Evolutionary conservation across 2,329 filamentous ascomycete genomes (phyloP), one percentile per base, ranked within the genome.

Genomic region (Colletotrichum paranaense): DNA sequence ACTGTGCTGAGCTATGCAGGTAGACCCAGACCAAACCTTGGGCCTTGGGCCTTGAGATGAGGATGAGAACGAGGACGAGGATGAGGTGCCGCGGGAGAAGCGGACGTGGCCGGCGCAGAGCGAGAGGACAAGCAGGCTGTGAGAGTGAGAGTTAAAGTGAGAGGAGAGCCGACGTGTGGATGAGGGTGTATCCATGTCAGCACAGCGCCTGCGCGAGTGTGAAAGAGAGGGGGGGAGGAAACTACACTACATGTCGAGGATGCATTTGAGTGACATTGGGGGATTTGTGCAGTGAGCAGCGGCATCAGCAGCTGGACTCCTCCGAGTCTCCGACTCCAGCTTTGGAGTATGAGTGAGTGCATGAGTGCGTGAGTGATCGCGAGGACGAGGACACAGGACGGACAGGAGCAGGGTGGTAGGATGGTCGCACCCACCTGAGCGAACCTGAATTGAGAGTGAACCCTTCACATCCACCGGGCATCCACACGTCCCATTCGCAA

Each of bases 381-480:
- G 28, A 30, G 28, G 59, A 16, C 22, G 26, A 63, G 42, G 42
- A 63, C 16, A 22, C 4, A 55, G 8, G 28, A 52, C 24, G 42
- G 16, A 55, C 12, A 55, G 26, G 22, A 56, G 55, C n/a, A 28
- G 58, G 53, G 53, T 65, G 55, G 38, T 32, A 30, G 56, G 71
- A 65, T 70, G 71, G 71, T 71, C 71, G 60, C 71, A 73, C 71
- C 67, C 67, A 70, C 67, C 71, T 72, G 68, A 72, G 63, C 30
- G 65, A 62, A 72, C 64, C 68, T 73, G 70, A 73, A 70, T 30
- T 56, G 62, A 57, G 52, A 57, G 66, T 70, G 70, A 73, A 62
- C 71, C 67, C 71, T 73, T 70, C 62, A 56, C 71, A 62, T 73
- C 70, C 70, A 70, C 70, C 59, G 53, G 30, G 49, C 71, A 70